A percentile compares a stretch with the other conserved stretches of the same genome.
phyloP scores from a whole-genome alignment of 345 rosid species.

The Arabidopsis arenosa region DNA sequence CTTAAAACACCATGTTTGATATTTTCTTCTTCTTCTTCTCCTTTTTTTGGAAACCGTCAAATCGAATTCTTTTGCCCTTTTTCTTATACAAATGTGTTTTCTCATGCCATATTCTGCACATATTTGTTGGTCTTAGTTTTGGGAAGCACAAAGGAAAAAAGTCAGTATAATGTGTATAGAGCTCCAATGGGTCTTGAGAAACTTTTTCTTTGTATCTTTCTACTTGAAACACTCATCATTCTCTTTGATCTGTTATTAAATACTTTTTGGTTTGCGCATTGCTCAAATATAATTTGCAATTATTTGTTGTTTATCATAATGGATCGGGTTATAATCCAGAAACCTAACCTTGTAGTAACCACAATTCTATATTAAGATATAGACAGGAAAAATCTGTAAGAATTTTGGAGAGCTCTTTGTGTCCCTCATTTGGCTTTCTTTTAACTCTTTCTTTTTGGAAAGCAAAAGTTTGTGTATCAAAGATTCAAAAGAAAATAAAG shows the following conservation, averaged over 20 bases:
- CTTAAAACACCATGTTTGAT: constrained; percentile 35
- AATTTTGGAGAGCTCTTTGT: constrained; percentile 19
- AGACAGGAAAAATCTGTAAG: neutral
- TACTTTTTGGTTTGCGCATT: neutral
- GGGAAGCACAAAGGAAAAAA: neutral
- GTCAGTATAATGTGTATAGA: constrained; percentile 42
- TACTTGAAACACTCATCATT: neutral
- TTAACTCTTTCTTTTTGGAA: neutral
- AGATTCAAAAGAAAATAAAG: constrained; percentile 36
- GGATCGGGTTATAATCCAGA: neutral
- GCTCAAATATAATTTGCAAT: constrained; percentile 6
- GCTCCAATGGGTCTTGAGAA: constrained; percentile 22
- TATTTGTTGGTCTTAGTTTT: constrained; percentile 21
- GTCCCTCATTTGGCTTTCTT: constrained; percentile 20
- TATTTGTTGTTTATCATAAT: neutral
- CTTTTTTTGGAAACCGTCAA: neutral
- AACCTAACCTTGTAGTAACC: constrained; percentile 8
- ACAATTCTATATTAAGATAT: neutral
- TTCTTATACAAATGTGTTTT: constrained; percentile 29
- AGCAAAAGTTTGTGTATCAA: constrained; percentile 21
- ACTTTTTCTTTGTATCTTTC: constrained; percentile 18
- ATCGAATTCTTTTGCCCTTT: constrained; percentile 11
- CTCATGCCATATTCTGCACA: constrained; percentile 21
- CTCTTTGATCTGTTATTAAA: constrained; percentile 10
- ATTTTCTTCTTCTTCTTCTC: neutral